A percentile compares a stretch with the other conserved stretches of the same genome.
Evolutionary conservation across 202 grass and related monocot genomes (phyloP).

Genomic region (Schoenoplectus tabernaemontani): DNA sequence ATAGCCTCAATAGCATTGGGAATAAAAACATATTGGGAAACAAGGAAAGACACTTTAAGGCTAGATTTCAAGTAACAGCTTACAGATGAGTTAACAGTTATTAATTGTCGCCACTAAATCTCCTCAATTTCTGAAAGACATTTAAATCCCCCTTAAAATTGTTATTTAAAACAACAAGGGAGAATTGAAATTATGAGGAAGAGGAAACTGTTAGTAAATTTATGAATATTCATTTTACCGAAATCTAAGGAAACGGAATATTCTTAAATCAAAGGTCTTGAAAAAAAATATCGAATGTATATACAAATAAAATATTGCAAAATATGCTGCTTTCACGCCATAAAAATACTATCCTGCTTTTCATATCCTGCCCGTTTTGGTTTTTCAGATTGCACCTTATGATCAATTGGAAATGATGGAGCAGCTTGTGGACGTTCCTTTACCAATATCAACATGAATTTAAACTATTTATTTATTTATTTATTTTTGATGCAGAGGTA

Average conservation of each 20-base stretch:
- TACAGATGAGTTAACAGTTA: background rate
- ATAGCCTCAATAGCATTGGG: no score
- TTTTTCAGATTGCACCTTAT: constrained; percentile 92
- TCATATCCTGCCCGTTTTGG: background rate
- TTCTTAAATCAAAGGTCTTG: no score
- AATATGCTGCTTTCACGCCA: no score
- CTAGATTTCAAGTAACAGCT: background rate
- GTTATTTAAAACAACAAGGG: background rate
- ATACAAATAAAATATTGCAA: background rate
- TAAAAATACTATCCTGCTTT: no score
- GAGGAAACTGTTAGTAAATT: background rate
- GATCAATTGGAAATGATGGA: constrained; percentile 94
- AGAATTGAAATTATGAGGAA: background rate
- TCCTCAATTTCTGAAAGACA: background rate
- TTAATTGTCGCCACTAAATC: background rate
- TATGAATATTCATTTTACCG: background rate
- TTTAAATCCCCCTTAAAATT: background rate
- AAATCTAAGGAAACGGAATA: background rate
- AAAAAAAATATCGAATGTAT: no score
- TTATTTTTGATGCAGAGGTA: background rate
- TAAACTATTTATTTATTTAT: background rate
- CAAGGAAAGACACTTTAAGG: no score
- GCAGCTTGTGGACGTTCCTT: constrained; percentile 61
- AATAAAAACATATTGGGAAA: no score
- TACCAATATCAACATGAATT: constrained; percentile 29